These are phyloP conservation scores for Stemphylium vesicarium DNA, from an alignment of 2,329 filamentous ascomycete genomes.

Conservation along the genomic window DNA sequence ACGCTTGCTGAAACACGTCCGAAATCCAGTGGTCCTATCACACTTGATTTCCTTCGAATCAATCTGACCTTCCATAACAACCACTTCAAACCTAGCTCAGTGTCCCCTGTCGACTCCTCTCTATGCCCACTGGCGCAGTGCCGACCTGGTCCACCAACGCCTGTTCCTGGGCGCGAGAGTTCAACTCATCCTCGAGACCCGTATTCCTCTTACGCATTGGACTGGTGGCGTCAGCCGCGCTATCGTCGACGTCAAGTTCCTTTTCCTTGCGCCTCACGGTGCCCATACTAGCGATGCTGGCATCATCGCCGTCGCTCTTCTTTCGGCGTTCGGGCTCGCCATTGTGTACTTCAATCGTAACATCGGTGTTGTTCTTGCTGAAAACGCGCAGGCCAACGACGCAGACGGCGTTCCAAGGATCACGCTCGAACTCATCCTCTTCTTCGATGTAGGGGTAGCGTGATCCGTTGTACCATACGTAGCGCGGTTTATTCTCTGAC, in stretches of 20 bases:
- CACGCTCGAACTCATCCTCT: slow-evolving; percentile 54
- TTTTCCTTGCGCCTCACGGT: slow-evolving; percentile 37
- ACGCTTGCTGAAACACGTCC: no score
- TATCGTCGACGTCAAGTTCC: slow-evolving; percentile 51
- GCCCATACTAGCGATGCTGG: slow-evolving; percentile 31
- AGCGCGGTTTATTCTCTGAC: slow-evolving; percentile 23
- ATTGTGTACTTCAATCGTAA: slow-evolving; percentile 61
- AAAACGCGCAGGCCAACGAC: slow-evolving; percentile 66
- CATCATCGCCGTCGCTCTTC: slow-evolving; percentile 31
- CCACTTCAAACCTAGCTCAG: slow-evolving; percentile 7
- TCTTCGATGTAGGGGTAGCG: slow-evolving; percentile 40
- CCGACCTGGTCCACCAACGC: slow-evolving; percentile 31
- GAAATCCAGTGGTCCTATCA: no score
- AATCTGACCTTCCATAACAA: background rate
- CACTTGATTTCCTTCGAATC: background rate
- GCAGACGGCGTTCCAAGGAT: slow-evolving; percentile 67
- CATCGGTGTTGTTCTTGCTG: slow-evolving; percentile 57
- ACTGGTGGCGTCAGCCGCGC: slow-evolving; percentile 49
- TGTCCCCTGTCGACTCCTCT: slow-evolving; percentile 37
- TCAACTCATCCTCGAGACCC: slow-evolving; percentile 36
- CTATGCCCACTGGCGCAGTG: slow-evolving; percentile 37
- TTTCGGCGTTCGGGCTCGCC: slow-evolving; percentile 35
- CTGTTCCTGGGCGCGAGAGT: slow-evolving; percentile 24
- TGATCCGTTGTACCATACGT: slow-evolving; percentile 29
- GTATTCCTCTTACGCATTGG: slow-evolving; percentile 40